Evolutionary conservation across 2,329 filamentous ascomycete species (phyloP), one percentile per base, ranked within the genome.

Genomic region (Xylaria sp.): DNA sequence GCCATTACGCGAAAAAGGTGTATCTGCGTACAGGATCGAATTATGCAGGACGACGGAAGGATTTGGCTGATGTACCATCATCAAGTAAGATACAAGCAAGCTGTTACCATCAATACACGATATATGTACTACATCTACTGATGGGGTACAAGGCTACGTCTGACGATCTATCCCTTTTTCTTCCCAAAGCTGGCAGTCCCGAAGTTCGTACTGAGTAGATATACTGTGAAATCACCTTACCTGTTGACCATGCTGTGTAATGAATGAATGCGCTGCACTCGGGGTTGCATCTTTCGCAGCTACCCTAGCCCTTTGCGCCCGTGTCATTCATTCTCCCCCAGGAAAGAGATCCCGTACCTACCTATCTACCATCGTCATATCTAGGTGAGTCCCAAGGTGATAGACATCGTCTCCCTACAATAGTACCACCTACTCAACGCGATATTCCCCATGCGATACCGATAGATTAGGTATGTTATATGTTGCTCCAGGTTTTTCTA

Each of bases 41-140:
- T 21, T 21, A 52, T 53, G 61, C 58, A 55, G 28, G 33, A n/a
- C 14, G 38, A 37, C 49, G 43, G 57, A 53, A 43, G 57, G 42
- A 53, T 49, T 45, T 43, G 35, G 56, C 55, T 54, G 21, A 49
- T 37, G 38, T 31, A 46, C 51, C 55, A 59, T 28, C 43, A 12
- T 8, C 31, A 21, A 19, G 14, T 2, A 38, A 37, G 19, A n/a
- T n/a, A 38, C 19, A 45, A 42, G 49, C 33, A 53, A 37, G 25
- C n/a, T 31, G 31, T 50, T n/a, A n/a, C n/a, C n/a, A n/a, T n/a
- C n/a, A n/a, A n/a, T n/a, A n/a, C n/a, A n/a, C n/a, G n/a, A n/a
- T n/a, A n/a, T n/a, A n/a, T n/a, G n/a, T n/a, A n/a, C n/a, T n/a
- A n/a, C n/a, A n/a, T n/a, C n/a, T n/a, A n/a, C n/a, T n/a, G n/a